Base-by-base conservation (phyloP, 208 protist genomes). In the Crithidia thermophila region DNA sequence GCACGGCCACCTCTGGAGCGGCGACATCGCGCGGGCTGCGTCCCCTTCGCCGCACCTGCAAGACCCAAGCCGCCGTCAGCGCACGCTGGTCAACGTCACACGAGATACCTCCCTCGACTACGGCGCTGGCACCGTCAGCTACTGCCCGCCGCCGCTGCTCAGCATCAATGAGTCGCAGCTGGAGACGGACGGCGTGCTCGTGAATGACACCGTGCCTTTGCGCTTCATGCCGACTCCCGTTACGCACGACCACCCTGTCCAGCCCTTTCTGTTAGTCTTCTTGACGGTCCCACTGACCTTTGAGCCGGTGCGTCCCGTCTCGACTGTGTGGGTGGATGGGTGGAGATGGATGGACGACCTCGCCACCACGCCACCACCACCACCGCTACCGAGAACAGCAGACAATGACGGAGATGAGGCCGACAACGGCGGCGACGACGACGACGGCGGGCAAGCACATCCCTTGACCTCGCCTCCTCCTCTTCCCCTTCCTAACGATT, bases 151-250 rank as follows among this genome's bases (percentile, higher is more conserved):
- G 16, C 40, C 40, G 40, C 40, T 46, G 8, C 13, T 21, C 40
- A 6, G 6, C 6, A 46, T 18, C 16, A 20, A 9, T 7, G 16
- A 13, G 16, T 18, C 13, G 13, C 13, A 46, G 16, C 16, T 18
- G 40, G 40, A 46, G 40, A 6, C 5, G 6, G 40, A 46, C 10
- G 49, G 16, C 7, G 45, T 6, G 6, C 9, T 33, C n/a, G 49
- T 37, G 49, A 55, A 55, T 36, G 49, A 55, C 4, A 37, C 49
- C 13, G 28, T 36, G 18, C n/a, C 49, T 21, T 14, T 55, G 49
- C 49, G 49, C 49, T 55, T 55, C 49, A 55, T 16, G 21, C 49
- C 49, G 4, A 55, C 49, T 21, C 49, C 49, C 28, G 49, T 55
- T 28, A 55, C 49, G 13, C 49, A 7, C 21, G 49, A 55, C 9